These are phyloP conservation scores for Rhizopus arrhizus DNA, from an alignment of 371 early-diverging fungal genomes.

Conservation along the genomic window DNA sequence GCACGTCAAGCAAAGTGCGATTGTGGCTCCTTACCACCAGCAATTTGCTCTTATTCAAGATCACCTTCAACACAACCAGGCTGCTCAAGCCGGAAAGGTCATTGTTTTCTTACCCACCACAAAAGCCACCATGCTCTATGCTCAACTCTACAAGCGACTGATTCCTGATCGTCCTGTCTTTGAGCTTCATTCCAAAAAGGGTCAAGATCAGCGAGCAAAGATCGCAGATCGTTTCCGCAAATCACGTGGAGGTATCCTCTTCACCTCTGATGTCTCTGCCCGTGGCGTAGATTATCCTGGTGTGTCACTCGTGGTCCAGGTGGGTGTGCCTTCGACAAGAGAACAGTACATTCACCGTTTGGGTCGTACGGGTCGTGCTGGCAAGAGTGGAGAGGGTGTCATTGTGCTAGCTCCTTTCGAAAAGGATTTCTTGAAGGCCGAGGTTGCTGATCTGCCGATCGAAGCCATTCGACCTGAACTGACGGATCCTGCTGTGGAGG, in stretches of 20 bases:
- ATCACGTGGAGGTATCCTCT: constrained; percentile 67
- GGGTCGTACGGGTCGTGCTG: constrained; percentile 99
- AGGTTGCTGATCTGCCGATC: constrained; percentile 55
- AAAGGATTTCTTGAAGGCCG: constrained; percentile 61
- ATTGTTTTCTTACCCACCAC: constrained; percentile 92
- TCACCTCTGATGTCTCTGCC: constrained; percentile 99
- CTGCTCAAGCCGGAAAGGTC: constrained; percentile 69
- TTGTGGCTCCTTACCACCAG: constrained; percentile 63
- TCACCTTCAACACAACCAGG: constrained; percentile 61
- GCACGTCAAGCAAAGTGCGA: constrained; percentile 77
- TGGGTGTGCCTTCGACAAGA: constrained; percentile 87
- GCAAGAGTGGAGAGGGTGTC: constrained; percentile 86
- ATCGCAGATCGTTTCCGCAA: constrained; percentile 78
- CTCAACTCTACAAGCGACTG: constrained; percentile 60
- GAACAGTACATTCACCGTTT: constrained; percentile 98
- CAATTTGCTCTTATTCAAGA: constrained; percentile 68
- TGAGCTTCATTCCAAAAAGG: constrained; percentile 84
- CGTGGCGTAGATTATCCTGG: constrained; percentile 99
- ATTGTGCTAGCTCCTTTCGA: constrained; percentile 88
- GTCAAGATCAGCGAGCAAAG: constrained; percentile 72
- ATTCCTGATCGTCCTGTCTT: constrained; percentile 45
- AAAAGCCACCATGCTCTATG: constrained; percentile 75
- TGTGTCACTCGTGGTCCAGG: constrained; percentile 92
- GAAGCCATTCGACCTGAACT: constrained; percentile 41
- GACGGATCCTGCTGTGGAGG: constrained; percentile 37